phyloP scores from a whole-genome alignment of 1,139 yeast genomes.

The Chernovozyma aurita region DNA sequence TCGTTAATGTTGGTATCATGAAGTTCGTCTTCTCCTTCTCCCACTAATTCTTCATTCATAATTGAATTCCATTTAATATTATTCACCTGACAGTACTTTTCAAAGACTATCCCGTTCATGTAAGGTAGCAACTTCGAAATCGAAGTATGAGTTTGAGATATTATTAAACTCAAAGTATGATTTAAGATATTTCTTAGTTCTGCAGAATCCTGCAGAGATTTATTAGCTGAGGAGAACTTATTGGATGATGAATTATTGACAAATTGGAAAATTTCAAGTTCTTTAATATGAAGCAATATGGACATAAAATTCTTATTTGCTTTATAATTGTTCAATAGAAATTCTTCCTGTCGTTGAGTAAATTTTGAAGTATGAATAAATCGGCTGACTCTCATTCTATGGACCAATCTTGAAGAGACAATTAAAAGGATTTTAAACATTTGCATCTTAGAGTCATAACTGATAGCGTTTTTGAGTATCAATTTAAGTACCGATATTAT shows the following conservation, averaged over 20 bases:
- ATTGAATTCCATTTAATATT: constrained; percentile 18
- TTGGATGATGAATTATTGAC: constrained; percentile 9
- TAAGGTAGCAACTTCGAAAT: constrained; percentile 30
- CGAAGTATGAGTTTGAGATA: constrained; percentile 25
- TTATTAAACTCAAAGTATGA: constrained; percentile 22
- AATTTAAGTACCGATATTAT: constrained; percentile 12
- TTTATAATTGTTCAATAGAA: constrained; percentile 32
- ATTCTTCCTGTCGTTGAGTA: constrained; percentile 22
- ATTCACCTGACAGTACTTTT: constrained; percentile 39
- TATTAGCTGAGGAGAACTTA: background rate
- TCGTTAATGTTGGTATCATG: constrained; percentile 8
- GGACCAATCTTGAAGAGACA: constrained; percentile 26
- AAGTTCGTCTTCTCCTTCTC: constrained; percentile 11
- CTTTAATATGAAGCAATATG: constrained; percentile 29
- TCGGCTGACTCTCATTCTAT: constrained; percentile 21
- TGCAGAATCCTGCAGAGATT: background rate
- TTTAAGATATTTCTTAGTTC: constrained; percentile 3
- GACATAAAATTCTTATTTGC: constrained; percentile 36
- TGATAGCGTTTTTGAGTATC: constrained; percentile 3
- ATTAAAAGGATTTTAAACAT: constrained; percentile 33
- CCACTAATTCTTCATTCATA: constrained; percentile 13
- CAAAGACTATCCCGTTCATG: constrained; percentile 36
- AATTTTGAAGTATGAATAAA: constrained; percentile 23
- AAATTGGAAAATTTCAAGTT: constrained; percentile 22
- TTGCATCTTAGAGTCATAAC: constrained; percentile 8